phyloP scores from a whole-genome alignment of 116 monocot genomes.

The Phalaenopsis hybrid region DNA sequence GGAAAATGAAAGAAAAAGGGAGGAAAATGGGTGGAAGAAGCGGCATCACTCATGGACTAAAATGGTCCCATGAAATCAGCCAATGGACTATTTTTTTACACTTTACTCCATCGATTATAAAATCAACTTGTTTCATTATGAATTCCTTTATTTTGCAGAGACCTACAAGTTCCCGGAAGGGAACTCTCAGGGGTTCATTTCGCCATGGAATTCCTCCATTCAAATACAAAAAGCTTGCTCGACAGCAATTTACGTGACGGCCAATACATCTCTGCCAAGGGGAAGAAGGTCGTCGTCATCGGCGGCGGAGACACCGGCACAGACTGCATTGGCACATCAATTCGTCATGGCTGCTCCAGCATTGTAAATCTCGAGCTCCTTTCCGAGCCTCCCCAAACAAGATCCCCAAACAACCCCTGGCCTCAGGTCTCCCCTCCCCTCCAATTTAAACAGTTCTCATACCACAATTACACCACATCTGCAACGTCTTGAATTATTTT shows the following conservation, averaged over 20 bases:
- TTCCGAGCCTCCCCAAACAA: constrained; percentile 66
- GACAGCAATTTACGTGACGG: constrained; percentile 85
- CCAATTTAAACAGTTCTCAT: neutral
- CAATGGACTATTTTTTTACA: too few relatives aligned
- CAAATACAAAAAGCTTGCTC: constrained; percentile 96
- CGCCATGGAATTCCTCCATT: constrained; percentile 98
- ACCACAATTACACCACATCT: too few relatives aligned
- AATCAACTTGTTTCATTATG: too few relatives aligned
- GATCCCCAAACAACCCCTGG: constrained; percentile 95
- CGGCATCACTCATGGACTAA: too few relatives aligned
- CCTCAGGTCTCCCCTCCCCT: constrained; percentile 60
- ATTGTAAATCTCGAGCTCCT: constrained; percentile 89
- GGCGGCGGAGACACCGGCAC: constrained; percentile 99
- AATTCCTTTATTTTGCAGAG: constrained; percentile 33
- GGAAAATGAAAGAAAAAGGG: too few relatives aligned
- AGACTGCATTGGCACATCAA: constrained; percentile 97
- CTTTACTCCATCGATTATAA: too few relatives aligned
- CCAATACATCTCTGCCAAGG: constrained; percentile 86
- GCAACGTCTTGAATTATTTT: too few relatives aligned
- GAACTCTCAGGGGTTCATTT: constrained; percentile 86
- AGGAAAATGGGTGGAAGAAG: too few relatives aligned
- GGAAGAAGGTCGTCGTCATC: constrained; percentile 95
- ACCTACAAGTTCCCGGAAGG: constrained; percentile 85
- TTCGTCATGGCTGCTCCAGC: constrained; percentile 82
- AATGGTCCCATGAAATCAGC: too few relatives aligned